Evolutionary conservation across 192 early-diverging fungal genomes (phyloP).

Genomic region (Backusella luteola): DNA sequence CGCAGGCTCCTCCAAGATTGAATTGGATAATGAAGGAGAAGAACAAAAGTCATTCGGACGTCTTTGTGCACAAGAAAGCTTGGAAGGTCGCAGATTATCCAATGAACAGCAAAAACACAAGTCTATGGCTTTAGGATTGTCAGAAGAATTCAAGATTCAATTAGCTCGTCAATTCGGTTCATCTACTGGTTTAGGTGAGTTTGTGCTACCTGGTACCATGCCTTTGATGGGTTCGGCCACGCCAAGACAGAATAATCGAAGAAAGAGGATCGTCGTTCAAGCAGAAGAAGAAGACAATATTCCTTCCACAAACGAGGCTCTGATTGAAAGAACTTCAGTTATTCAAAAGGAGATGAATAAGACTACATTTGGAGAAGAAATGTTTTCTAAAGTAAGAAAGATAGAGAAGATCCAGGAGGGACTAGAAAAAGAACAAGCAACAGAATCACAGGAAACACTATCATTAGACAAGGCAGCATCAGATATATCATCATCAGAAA

Average conservation of each 20-base stretch:
- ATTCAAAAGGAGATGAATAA: not conserved
- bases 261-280: not conserved
- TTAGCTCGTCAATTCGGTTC: constrained; percentile 31
- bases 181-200: constrained; percentile 27
- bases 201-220: constrained; percentile 27
- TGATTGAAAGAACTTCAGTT: not conserved
- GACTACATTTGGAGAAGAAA: not conserved
- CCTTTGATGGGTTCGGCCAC: constrained; percentile 22
- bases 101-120: not conserved
- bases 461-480: not conserved
- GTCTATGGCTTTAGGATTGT: constrained; percentile 25
- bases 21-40: not conserved
- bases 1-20: constrained; percentile 16
- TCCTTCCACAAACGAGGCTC: not conserved
- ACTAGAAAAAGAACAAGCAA: not conserved
- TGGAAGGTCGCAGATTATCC: constrained; percentile 20
- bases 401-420: not conserved
- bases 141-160: constrained; percentile 32
- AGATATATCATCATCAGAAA: not conserved
- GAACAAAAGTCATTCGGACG: constrained; percentile 37
- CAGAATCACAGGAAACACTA: not conserved
- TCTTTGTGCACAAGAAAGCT: constrained; percentile 29
- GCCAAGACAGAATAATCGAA: not conserved
- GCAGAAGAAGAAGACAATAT: not conserved
- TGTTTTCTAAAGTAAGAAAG: not conserved